A percentile compares a stretch with the other conserved stretches of the same genome.
Conservation (phyloP, 2,329 filamentous ascomycete genomes). For the Cucurbitaria berberidis region DNA sequence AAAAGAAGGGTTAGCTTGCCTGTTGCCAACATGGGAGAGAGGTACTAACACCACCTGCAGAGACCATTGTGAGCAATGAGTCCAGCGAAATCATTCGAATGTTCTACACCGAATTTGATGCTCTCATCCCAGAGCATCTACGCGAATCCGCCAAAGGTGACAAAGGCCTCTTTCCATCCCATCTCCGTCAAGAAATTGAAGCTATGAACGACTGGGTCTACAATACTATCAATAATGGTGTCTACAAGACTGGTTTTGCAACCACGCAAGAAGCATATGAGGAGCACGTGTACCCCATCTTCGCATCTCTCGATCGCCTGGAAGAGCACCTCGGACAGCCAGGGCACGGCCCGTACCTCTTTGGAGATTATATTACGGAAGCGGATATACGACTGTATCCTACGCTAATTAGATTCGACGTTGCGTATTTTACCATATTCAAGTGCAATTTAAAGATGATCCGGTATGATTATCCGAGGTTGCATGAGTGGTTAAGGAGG, state of each 20-base stretch:
- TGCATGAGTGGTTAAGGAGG: constrained; percentile 79
- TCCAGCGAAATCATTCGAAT: constrained; percentile 45
- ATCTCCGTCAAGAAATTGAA: constrained; percentile 72
- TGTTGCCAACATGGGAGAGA: too few relatives aligned
- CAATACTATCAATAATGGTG: constrained; percentile 61
- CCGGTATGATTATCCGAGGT: constrained; percentile 76
- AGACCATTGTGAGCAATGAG: constrained; percentile 43
- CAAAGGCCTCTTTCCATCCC: constrained; percentile 71
- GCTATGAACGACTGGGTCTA: constrained; percentile 83
- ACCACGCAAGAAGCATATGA: constrained; percentile 85
- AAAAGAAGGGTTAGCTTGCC: constrained; percentile 54
- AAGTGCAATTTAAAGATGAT: constrained; percentile 84
- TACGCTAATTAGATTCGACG: constrained; percentile 53
- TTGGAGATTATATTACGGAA: constrained; percentile 78
- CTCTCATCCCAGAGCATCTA: constrained; percentile 51
- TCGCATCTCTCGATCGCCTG: constrained; percentile 75
- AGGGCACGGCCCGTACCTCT: constrained; percentile 68
- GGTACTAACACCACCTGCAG: constrained; percentile 17
- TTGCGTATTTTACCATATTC: constrained; percentile 61
- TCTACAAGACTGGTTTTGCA: constrained; percentile 75
- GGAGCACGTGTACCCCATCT: constrained; percentile 71
- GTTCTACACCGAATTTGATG: constrained; percentile 40
- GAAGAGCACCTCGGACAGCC: constrained; percentile 70
- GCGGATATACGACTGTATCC: constrained; percentile 74
- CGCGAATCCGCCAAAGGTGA: constrained; percentile 58